phyloP scores from a whole-genome alignment of 1,284 basidiomycete genomes.

The Sporisorium exsertum region DNA sequence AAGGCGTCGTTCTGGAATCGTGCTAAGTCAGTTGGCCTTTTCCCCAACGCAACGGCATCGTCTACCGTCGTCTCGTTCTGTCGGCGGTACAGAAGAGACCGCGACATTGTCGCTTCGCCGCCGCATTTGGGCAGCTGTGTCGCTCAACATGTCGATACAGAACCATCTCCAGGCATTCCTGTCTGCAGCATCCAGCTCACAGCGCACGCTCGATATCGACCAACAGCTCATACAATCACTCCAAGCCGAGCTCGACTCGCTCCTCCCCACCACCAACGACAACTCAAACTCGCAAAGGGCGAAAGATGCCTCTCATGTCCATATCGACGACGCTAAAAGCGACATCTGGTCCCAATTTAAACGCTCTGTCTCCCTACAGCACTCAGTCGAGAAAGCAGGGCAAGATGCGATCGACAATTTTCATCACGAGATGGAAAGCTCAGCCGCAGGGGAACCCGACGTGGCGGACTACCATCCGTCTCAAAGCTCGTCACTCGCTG shows the following conservation, averaged over 20 bases:
- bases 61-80: background rate
- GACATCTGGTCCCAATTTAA: slow-evolving; percentile 40
- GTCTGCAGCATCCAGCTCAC: slow-evolving; percentile 37
- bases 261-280: slow-evolving; percentile 13
- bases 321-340: background rate
- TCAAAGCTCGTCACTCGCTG: slow-evolving; percentile 18
- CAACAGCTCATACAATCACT: slow-evolving; percentile 41
- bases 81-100: background rate
- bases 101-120: background rate
- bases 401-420: slow-evolving; percentile 30
- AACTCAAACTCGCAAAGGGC: background rate
- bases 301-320: background rate
- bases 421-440: slow-evolving; percentile 24
- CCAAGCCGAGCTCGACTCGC: slow-evolving; percentile 19
- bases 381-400: slow-evolving; percentile 12
- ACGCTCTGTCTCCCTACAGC: slow-evolving; percentile 18
- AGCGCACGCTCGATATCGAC: slow-evolving; percentile 43
- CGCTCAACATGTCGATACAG: slow-evolving; percentile 23
- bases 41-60: background rate
- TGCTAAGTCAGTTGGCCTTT: no score
- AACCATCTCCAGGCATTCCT: slow-evolving; percentile 36
- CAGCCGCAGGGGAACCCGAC: slow-evolving; percentile 5
- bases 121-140: background rate
- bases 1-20: no score
- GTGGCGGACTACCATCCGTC: slow-evolving; percentile 4